Conservation (phyloP, 208 protist genomes). For the Naegleria lovaniensis region DNA sequence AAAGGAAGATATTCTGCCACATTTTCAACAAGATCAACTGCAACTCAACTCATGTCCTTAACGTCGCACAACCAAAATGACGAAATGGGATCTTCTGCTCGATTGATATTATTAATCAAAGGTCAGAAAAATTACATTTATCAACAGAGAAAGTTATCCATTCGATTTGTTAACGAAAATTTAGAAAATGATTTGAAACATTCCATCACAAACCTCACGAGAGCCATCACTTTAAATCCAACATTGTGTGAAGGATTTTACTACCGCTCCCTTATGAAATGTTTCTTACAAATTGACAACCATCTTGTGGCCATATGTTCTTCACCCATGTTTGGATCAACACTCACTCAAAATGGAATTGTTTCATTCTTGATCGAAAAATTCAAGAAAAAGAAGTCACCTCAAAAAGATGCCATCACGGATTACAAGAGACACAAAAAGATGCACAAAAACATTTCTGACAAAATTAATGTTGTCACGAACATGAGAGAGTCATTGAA, state of each 20-base stretch:
- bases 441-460: neutral
- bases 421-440: neutral
- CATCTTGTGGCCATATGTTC: neutral
- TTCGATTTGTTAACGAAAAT: neutral
- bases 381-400: neutral
- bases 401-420: neutral
- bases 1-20: neutral
- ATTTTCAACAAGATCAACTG: neutral
- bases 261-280: neutral
- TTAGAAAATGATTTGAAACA: neutral
- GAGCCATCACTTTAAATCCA: slow-evolving; percentile 21
- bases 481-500: neutral
- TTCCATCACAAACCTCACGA: neutral
- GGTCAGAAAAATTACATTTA: neutral
- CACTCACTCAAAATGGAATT: neutral
- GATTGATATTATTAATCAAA: neutral
- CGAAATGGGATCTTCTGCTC: neutral
- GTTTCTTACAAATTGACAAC: neutral
- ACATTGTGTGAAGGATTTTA: neutral
- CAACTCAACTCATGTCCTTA: neutral
- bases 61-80: neutral
- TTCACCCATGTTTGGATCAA: neutral
- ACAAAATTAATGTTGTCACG: neutral
- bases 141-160: neutral
- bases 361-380: neutral